Conservation (phyloP, 441 rosid species). For the Mallotus repandus region DNA sequence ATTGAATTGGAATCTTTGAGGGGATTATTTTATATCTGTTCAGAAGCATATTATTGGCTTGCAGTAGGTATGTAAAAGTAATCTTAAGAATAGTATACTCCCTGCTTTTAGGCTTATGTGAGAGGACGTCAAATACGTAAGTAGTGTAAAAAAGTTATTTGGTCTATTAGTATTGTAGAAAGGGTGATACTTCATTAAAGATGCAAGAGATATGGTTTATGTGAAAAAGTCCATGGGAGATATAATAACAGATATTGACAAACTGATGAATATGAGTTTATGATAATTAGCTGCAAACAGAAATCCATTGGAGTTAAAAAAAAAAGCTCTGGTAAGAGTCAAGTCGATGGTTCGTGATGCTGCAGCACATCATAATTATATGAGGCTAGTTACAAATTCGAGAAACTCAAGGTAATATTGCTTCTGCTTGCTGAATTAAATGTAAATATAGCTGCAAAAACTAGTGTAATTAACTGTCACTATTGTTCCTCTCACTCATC, state of each 20-base stretch:
- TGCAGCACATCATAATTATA: conserved; percentile 61
- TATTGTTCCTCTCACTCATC: not conserved
- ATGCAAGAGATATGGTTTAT: conserved; percentile 68
- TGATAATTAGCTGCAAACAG: conserved; percentile 66
- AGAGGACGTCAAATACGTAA: conserved; percentile 84
- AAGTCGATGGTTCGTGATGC: conserved; percentile 57
- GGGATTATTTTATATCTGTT: not conserved
- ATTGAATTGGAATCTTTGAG: not conserved
- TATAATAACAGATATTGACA: conserved; percentile 27
- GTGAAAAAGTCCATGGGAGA: conserved; percentile 28
- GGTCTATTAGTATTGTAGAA: conserved; percentile 88
- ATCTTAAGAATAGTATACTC: conserved; percentile 7
- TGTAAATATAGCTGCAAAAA: not conserved
- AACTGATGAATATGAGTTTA: conserved; percentile 70
- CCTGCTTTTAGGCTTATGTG: conserved; percentile 67
- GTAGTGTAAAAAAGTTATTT: conserved; percentile 65
- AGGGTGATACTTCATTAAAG: conserved; percentile 89
- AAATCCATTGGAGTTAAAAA: conserved; percentile 53
- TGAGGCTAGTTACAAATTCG: conserved; percentile 47
- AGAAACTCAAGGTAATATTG: conserved; percentile 36
- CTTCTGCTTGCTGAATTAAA: not conserved
- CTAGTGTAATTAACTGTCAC: not conserved
- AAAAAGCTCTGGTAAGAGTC: conserved; percentile 58
- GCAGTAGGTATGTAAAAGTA: not conserved
- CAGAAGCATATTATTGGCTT: not conserved